Conservation (phyloP, 2,329 filamentous ascomycete species). For the Colletotrichum sp. region DNA sequence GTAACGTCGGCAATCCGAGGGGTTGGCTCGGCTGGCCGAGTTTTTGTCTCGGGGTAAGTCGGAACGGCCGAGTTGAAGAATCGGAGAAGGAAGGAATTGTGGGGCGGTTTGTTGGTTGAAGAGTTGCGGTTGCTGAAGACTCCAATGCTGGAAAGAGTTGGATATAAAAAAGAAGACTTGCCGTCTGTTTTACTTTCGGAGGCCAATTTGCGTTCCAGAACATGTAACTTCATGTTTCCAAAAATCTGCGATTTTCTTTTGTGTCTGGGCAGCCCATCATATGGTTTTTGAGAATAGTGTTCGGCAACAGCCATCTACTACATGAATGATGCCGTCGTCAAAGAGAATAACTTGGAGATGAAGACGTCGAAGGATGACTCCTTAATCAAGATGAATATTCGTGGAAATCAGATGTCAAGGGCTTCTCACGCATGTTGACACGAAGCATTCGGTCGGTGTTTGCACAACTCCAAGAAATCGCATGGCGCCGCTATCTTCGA, state of each 20-base stretch:
- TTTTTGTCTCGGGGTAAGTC: not conserved
- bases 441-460: too few relatives aligned
- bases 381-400: too few relatives aligned
- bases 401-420: rapidly evolving
- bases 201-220: too few relatives aligned
- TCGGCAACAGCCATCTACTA: too few relatives aligned
- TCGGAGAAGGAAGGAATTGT: not conserved
- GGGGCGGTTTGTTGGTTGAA: not conserved
- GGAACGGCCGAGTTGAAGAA: not conserved
- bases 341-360: rapidly evolving
- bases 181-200: rapidly evolving
- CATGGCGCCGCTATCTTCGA: too few relatives aligned
- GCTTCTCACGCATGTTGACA: rapidly evolving
- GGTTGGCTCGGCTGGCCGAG: constrained; percentile 8
- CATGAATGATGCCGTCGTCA: rapidly evolving
- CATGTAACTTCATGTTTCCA: too few relatives aligned
- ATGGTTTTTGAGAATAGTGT: too few relatives aligned
- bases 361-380: too few relatives aligned
- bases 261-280: too few relatives aligned
- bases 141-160: too few relatives aligned
- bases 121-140: not conserved
- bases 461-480: too few relatives aligned
- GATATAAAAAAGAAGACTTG: not conserved
- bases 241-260: too few relatives aligned
- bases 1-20: constrained; percentile 17